phyloP scores from a whole-genome alignment of 116 monocot species.

The Dioscorea cayenensis region DNA sequence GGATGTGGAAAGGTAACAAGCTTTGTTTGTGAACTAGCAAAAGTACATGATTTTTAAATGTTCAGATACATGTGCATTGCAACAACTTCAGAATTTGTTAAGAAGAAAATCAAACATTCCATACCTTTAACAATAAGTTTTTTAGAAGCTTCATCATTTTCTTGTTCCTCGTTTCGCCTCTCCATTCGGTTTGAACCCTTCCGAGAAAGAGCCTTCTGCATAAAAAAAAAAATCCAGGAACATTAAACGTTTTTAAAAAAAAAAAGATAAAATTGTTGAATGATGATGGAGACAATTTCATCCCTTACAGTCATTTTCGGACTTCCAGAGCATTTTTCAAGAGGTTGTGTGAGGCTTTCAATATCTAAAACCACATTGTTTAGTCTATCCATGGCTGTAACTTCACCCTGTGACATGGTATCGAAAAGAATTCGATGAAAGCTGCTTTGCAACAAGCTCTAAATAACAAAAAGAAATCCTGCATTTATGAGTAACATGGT shows the following conservation, averaged over 20 bases:
- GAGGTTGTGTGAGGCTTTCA: constrained; percentile 41
- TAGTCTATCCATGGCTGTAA: constrained; percentile 19
- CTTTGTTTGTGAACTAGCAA: background rate
- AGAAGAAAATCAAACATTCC: constrained; percentile 1
- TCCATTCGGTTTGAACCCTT: constrained; percentile 55
- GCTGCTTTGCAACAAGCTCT: too few relatives aligned
- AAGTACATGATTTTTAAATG: background rate
- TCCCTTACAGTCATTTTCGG: constrained; percentile 53
- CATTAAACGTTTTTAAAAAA: background rate
- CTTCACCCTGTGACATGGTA: background rate
- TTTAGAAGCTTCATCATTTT: constrained; percentile 52
- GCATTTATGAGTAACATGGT: too few relatives aligned
- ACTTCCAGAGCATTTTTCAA: constrained; percentile 54
- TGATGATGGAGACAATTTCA: background rate
- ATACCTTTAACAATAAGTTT: constrained; percentile 65
- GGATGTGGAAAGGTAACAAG: background rate
- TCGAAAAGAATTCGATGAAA: too few relatives aligned
- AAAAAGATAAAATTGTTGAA: background rate
- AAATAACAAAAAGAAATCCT: too few relatives aligned
- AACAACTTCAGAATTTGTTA: background rate
- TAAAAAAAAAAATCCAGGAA: background rate
- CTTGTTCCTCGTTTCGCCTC: constrained; percentile 51
- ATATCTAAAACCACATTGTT: constrained; percentile 47
- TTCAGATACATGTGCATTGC: background rate
- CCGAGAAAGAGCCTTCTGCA: constrained; percentile 56